Evolutionary conservation across 2,329 filamentous ascomycete genomes (phyloP), one percentile per base, ranked within the genome.

Genomic region (Alternaria burnsii): DNA sequence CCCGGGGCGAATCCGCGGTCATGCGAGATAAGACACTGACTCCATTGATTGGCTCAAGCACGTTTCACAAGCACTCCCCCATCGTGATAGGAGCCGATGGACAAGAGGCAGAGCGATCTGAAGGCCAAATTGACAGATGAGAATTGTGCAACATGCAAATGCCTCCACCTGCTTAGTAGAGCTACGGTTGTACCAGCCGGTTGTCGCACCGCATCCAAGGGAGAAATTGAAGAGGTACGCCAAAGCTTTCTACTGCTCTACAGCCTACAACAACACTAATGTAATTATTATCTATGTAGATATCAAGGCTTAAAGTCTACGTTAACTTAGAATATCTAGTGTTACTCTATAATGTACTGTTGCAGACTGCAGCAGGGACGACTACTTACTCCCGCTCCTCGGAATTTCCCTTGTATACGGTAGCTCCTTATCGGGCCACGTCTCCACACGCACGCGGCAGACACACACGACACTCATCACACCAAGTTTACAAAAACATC

Each of bases 21-120:
- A 64, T 64, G 64, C 59, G 96, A 70, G 71, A 75, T 73, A 73
- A 75, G 67, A 63, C 63, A 66, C 50, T 69, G 53, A 63, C 40
- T 57, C 18, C 20, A 40, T 48, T 66, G 60, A 72, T 70, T 68
- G 70, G 70, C 43, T 44, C 41, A 41, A 22, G 11, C 20, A n/a
- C 34, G 47, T 56, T 46, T 62, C 55, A 56, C 54, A 60, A 56
- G 53, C 43, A 52, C 53, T 30, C 52, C 54, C 42, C 51, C 55
- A 55, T 60, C 44, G 40, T 41, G 41, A 22, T 10, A 51, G 51
- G 51, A 60, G 52, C 40, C 47, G 55, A 67, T 58, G 34, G 20
- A 46, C 65, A 36, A 52, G n/a, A 12, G 20, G 24, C n/a, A 51
- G 41, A 26, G 18, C 36, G 24, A 53, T 56, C 44, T 56, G 42